Base-by-base conservation (phyloP, 2,329 filamentous ascomycete species). In the Exophiala dermatitidis region DNA sequence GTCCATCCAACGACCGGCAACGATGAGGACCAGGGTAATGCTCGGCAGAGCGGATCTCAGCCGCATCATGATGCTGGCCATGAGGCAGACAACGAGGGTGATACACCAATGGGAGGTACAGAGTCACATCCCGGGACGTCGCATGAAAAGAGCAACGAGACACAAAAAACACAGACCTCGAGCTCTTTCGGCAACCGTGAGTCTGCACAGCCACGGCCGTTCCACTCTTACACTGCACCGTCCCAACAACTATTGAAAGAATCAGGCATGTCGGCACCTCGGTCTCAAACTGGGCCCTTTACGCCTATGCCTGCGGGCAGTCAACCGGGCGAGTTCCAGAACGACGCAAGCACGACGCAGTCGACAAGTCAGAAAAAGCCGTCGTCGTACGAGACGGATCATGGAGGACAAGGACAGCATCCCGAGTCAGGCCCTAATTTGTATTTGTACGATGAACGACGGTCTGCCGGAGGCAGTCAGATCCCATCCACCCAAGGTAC, bases 271-370 rank as follows among this genome's bases (percentile, higher is more conserved):
- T 75, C 72, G 3, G 72, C 65, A 54, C 64, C 50, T 41, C 66
- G 76, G 38, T 75, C 74, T 1, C 75, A 78, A 60, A 73, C 69
- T 56, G 71, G 70, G 29, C 77, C 74, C 4, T 76, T 80, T 61
- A 83, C 80, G 1, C 79, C 78, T 26, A 76, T 84, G 71, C 74
- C 75, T 5, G 74, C 75, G 8, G 77, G 78, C 53, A 80, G 80
- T 32, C 76, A 82, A 64, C 72, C 76, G 10, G 73, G 73, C 26
- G 79, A 84, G 79, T 84, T 82, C 54, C 73, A 84, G 49, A 96
- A 97, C 63, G 90, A 95, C 64, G 91, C 90, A 1, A 95, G 90
- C 1, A 94, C 90, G 1, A 97, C 90, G 1, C 83, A 83, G 26
- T 85, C 83, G 2, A 95, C 90, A 1, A 85, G 81, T 2, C 82